phyloP scores from a whole-genome alignment of 495 filamentous ascomycete genomes.

The Tuber brumale region DNA sequence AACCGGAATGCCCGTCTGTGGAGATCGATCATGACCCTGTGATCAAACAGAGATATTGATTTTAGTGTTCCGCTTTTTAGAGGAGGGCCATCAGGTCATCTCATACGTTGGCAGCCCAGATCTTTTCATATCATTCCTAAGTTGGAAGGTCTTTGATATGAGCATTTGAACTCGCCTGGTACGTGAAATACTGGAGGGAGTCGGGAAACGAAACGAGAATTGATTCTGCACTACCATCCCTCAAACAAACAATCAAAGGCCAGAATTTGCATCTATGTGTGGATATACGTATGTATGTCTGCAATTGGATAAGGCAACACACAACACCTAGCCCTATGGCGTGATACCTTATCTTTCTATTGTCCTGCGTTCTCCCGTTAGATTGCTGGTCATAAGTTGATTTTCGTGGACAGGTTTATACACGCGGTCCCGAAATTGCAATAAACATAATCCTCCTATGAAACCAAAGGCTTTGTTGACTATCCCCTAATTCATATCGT shows the following conservation, averaged over 20 bases:
- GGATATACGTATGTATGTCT: neutral
- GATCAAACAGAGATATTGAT: neutral
- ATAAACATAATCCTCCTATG: neutral
- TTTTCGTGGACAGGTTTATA: neutral
- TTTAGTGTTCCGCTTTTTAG: neutral
- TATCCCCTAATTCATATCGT: neutral
- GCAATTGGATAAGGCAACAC: neutral
- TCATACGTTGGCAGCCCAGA: neutral
- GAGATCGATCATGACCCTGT: neutral
- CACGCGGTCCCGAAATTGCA: neutral
- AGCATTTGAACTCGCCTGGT: neutral
- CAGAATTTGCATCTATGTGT: neutral
- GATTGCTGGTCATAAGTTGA: neutral
- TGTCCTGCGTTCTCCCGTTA: neutral
- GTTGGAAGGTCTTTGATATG: neutral
- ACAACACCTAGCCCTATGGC: neutral
- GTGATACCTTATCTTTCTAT: neutral
- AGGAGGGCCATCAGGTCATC: neutral
- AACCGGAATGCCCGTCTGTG: neutral
- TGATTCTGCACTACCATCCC: neutral
- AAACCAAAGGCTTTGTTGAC: neutral
- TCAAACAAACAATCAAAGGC: neutral
- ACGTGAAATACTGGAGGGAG: neutral
- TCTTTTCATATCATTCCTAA: neutral
- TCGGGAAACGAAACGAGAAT: neutral